Conservation (phyloP, 352 stramenopile genomes). For the Pythium dissimile region DNA sequence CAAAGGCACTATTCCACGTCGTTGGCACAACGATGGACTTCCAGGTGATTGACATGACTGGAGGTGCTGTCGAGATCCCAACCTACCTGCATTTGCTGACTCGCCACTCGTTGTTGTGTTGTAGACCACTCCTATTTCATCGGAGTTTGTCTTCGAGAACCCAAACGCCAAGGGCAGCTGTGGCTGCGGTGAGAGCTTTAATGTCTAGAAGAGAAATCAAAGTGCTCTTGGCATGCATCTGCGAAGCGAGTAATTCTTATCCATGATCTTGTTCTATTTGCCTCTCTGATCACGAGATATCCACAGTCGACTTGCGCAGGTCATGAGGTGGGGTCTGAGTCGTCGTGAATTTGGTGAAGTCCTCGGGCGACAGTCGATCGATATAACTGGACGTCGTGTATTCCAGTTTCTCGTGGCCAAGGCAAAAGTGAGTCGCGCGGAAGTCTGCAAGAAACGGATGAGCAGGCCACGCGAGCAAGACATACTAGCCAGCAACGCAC, state of each 20-base stretch:
- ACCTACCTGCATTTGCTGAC: neutral
- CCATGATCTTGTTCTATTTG: too few species aligned
- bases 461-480: neutral
- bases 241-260: too few species aligned
- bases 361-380: conserved; percentile 38
- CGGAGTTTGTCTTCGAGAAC: conserved; percentile 99
- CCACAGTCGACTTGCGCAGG: conserved; percentile 64
- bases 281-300: too few species aligned
- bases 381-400: conserved; percentile 77
- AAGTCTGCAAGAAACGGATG: conserved; percentile 56
- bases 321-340: conserved; percentile 46
- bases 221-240: too few species aligned
- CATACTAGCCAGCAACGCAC: conserved; percentile 18
- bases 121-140: conserved; percentile 94
- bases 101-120: neutral
- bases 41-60: conserved; percentile 36
- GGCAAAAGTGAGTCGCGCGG: conserved; percentile 64
- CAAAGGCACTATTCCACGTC: conserved; percentile 98
- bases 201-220: conserved; percentile 83
- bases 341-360: conserved; percentile 56
- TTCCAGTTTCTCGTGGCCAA: conserved; percentile 61
- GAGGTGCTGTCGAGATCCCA: neutral
- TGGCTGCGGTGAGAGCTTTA: conserved; percentile 99
- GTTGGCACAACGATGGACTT: conserved; percentile 99
- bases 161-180: conserved; percentile 99